Evolutionary conservation across 306 rosid genomes (phyloP).

Genomic region (Albizia julibrissin): DNA sequence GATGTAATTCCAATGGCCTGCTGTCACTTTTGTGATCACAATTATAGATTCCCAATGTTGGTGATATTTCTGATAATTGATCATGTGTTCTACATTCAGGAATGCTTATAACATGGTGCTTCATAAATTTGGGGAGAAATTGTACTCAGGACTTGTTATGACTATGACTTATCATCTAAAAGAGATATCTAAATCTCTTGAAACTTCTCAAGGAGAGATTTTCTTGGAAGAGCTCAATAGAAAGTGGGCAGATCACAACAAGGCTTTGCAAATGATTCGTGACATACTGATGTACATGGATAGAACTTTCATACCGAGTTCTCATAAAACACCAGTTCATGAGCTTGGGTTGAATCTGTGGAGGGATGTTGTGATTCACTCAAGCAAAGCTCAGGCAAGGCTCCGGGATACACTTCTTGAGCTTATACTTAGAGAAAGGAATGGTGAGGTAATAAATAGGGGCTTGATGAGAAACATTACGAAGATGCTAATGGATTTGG

Average conservation of each 20-base stretch:
- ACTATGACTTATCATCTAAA: conserved; percentile 54
- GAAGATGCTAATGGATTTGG: conserved; percentile 61
- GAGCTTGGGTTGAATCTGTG: conserved; percentile 63
- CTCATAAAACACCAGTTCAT: conserved; percentile 56
- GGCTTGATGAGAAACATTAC: conserved; percentile 58
- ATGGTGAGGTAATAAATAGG: conserved; percentile 55
- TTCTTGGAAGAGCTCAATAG: conserved; percentile 61
- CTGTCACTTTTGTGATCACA: not conserved
- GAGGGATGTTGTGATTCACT: conserved; percentile 60
- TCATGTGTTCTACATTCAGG: conserved; percentile 37
- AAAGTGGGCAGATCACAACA: conserved; percentile 63
- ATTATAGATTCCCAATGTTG: conserved; percentile 18
- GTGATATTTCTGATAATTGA: conserved; percentile 28
- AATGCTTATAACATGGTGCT: conserved; percentile 67
- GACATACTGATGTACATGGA: conserved; percentile 69
- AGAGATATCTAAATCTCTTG: conserved; percentile 47
- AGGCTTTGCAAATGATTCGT: conserved; percentile 64
- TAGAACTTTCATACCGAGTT: conserved; percentile 57
- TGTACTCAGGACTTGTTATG: conserved; percentile 54
- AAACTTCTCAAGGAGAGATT: conserved; percentile 58
- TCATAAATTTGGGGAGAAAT: conserved; percentile 58
- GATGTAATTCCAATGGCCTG: not conserved
- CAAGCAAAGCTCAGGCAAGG: conserved; percentile 52
- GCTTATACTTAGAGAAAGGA: conserved; percentile 54
- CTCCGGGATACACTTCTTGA: conserved; percentile 58